phyloP scores from a whole-genome alignment of 352 stramenopile genomes.

The Stramenopiles sp. region DNA sequence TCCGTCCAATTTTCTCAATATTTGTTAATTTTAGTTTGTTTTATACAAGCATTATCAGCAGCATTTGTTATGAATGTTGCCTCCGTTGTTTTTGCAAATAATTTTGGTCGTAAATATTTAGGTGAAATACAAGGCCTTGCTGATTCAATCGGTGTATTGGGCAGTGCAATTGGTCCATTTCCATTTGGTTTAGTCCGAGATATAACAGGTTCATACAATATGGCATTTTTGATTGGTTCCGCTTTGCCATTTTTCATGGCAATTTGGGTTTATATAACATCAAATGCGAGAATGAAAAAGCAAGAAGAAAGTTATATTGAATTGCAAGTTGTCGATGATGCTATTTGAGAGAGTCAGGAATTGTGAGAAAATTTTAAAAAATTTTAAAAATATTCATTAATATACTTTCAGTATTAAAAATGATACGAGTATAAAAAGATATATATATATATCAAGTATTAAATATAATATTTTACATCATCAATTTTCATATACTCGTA shows the following conservation, averaged over 20 bases:
- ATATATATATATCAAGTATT: too few species aligned
- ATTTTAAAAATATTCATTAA: too few species aligned
- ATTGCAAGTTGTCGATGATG: too few species aligned
- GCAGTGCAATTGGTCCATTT: not conserved
- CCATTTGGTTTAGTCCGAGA: not conserved
- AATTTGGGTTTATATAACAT: not conserved
- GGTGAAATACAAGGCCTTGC: not conserved
- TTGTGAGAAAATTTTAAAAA: too few species aligned
- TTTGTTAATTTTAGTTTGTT: not conserved
- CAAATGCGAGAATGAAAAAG: not conserved
- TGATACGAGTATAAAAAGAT: too few species aligned
- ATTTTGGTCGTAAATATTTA: not conserved
- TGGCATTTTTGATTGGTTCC: not conserved
- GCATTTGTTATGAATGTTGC: not conserved
- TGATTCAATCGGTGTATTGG: not conserved
- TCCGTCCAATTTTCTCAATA: not conserved
- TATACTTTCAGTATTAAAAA: too few species aligned
- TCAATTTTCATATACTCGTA: too few species aligned
- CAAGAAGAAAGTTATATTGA: not conserved
- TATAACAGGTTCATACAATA: not conserved
- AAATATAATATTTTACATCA: too few species aligned
- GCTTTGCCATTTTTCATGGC: not conserved
- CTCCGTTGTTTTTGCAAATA: not conserved
- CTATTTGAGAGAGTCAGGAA: too few species aligned
- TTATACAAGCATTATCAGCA: not conserved